Evolutionary conservation across 305 asterid species (phyloP), one percentile per base, ranked within the genome.

Genomic region (Fraxinus xanthoxyloides): DNA sequence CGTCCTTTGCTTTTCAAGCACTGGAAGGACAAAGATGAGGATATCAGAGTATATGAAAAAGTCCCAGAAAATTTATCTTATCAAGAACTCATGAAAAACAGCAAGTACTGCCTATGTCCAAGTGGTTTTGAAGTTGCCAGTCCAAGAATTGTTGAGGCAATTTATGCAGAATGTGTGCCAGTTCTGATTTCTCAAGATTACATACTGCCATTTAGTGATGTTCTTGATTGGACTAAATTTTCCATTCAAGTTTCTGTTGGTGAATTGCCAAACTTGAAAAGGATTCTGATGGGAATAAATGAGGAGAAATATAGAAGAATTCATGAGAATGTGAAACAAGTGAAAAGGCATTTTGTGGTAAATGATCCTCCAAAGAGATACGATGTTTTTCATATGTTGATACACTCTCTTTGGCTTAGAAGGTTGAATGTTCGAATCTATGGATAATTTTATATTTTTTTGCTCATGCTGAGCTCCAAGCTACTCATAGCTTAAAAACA

Each of bases 91-190:
- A 88, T 90, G 92, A 86, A 67, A 78, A 80, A 7, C 3, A 88
- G 90, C 88, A 90, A 84, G 81, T 88, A 21, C 10, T 90, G 90
- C 13, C 2, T 90, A 32, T 90, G 92, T 61, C 92, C 91, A 1
- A 90, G 91, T 6, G 91, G 93, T 72, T 84, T 77, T 63, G 91
- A 89, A 83, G 91, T 89, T 77, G 92, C 91, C 2, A 90, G 91
- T 31, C 92, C 91, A 13, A 80, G 93, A 83, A 54, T 90, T 3
- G 89, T 82, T 31, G 93, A 89, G 80, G 90, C 92, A 0, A 88
- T 88, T 21, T 90, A 90, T 73, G 80, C 90, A 0, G 91, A 83
- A 8, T 90, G 91, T 7, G 93, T 90, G 72, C 92, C 91, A 3
- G 91, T 89, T 34, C 51, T 88, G 84, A 88, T 89, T 72, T 88